Conservation (phyloP, 805 yeast species). For the Wickerhamia fluorescens region DNA sequence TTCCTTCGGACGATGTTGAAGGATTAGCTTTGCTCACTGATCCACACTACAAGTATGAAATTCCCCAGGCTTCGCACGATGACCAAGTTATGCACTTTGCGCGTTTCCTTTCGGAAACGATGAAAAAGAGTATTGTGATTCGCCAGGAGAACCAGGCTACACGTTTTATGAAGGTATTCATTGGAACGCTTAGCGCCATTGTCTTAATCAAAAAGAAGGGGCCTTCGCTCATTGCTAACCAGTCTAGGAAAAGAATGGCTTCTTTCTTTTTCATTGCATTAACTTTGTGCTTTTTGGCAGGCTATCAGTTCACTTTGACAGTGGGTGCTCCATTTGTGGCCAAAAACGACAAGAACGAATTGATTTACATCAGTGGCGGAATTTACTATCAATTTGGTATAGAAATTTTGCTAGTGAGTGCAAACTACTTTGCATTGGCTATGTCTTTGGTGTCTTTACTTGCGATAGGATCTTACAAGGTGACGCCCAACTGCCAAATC, state of each 20-base stretch:
- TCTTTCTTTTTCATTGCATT: constrained; percentile 29
- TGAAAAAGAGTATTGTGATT: constrained; percentile 38
- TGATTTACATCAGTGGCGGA: constrained; percentile 60
- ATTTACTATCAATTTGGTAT: constrained; percentile 62
- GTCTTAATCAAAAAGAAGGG: constrained; percentile 44
- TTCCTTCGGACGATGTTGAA: constrained; percentile 16
- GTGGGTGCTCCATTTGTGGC: constrained; percentile 59
- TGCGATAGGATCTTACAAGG: constrained; percentile 24
- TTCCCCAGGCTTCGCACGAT: constrained; percentile 27
- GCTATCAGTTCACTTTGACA: constrained; percentile 57
- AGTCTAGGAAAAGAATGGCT: constrained; percentile 17
- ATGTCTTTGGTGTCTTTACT: constrained; percentile 34
- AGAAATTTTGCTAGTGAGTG: constrained; percentile 50
- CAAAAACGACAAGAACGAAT: constrained; percentile 39
- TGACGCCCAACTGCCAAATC: constrained; percentile 13
- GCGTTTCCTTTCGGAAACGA: constrained; percentile 40
- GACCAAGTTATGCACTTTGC: constrained; percentile 45
- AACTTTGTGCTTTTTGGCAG: constrained; percentile 46
- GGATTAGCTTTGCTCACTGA: constrained; percentile 18
- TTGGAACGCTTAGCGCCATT: constrained; percentile 37
- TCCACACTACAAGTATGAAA: constrained; percentile 27
- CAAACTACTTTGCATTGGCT: constrained; percentile 43
- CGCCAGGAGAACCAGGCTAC: constrained; percentile 32
- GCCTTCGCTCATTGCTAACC: constrained; percentile 14
- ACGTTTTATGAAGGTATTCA: constrained; percentile 41